A percentile compares a stretch with the other conserved stretches of the same genome.
Conservation (phyloP, 495 filamentous ascomycete species). For the Neurospora discreta region DNA sequence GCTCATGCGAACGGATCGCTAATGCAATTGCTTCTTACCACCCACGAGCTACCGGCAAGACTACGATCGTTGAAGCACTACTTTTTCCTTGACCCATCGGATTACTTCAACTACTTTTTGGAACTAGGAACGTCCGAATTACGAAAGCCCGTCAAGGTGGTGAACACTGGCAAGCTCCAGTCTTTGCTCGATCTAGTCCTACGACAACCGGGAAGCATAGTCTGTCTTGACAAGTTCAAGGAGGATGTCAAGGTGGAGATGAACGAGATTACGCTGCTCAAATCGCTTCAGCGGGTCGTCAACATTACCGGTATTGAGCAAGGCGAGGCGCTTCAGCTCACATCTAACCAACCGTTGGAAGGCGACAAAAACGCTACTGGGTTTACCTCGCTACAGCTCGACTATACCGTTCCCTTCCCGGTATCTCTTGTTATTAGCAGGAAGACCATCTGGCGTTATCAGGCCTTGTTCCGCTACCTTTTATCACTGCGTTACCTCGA, state of each 20-base stretch:
- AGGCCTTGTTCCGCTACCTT: constrained; percentile 89
- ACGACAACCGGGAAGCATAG: constrained; percentile 88
- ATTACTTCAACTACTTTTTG: constrained; percentile 96
- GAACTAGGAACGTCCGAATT: constrained; percentile 82
- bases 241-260: constrained; percentile 95
- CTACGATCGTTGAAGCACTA: constrained; percentile 92
- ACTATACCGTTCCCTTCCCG: constrained; percentile 93
- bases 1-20: constrained; percentile 90
- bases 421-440: constrained; percentile 91
- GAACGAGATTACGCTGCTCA: constrained; percentile 87
- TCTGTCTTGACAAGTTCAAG: constrained; percentile 90
- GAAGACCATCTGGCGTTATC: constrained; percentile 90
- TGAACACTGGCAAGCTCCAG: constrained; percentile 88
- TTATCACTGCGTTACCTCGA: constrained; percentile 83
- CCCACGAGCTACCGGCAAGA: constrained; percentile 77
- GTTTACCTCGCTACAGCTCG: constrained; percentile 83
- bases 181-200: constrained; percentile 89
- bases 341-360: constrained; percentile 43
- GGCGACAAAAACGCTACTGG: constrained; percentile 80
- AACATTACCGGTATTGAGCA: constrained; percentile 90
- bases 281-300: constrained; percentile 89
- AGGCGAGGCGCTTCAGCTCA: constrained; percentile 51
- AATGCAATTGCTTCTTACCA: constrained; percentile 82
- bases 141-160: constrained; percentile 70
- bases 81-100: constrained; percentile 94